Evolutionary conservation across 148 eudicot species (phyloP), one percentile per base, ranked within the genome.

Genomic region (Amaranthus cruentus): DNA sequence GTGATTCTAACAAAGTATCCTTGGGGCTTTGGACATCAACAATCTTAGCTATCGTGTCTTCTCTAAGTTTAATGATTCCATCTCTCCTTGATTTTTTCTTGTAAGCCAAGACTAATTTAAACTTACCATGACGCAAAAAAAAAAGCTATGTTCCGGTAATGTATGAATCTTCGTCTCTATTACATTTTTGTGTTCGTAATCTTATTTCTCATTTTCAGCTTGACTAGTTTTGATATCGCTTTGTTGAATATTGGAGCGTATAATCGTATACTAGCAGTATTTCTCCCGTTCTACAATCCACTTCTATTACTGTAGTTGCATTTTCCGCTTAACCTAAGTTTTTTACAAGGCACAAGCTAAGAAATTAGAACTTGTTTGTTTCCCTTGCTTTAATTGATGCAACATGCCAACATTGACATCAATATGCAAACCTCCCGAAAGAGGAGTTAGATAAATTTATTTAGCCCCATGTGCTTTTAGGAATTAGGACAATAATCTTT

Each of bases 1-100:
- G 87, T 93, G 78, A 83, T 69, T 62, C 38, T 18, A 48, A 49
- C 43, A 18, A 49, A 9, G 46, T 47, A 47, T n/a, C 68, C 28
- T 10, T 47, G 7, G 52, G 53, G 69, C 69, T 66, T 2, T 47
- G 10, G 47, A n/a, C 43, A 56, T 44, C 4, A 71, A 14, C 62
- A 44, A 46, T 28, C 14, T 28, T 57, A 50, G 64, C 63, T n/a
- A 21, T 15, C 54, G 1, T 47, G 6, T 12, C 15, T 68, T 18
- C 6, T 15, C 10, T 68, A 18, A 8, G 7, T 5, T 7, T 28
- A 44, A 12, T 38, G 48, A 55, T 70, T 57, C 46, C 47, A 18
- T 68, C 4, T 51, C 3, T 12, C 14, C 21, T 51, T 21, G 6
- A 0, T 11, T 47, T 14, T 6, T 64, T 6, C 9, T 47, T 64